Percentiles rank a stretch among this genome's conserved stretches.
Evolutionary conservation across 345 rosid genomes (phyloP).

Genomic region (Brassica carinata): DNA sequence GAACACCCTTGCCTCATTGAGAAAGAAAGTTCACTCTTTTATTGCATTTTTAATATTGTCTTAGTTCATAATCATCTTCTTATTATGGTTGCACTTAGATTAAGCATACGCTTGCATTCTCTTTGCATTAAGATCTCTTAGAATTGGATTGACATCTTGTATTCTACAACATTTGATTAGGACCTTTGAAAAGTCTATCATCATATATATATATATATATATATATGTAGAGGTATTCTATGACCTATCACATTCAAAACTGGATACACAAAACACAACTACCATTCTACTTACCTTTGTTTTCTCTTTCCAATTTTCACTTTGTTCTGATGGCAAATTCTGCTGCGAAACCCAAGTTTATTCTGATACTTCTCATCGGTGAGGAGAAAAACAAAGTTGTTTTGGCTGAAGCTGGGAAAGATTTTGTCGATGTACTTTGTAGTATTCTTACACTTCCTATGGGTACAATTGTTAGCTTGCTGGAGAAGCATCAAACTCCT

Average conservation of each 20-base stretch:
- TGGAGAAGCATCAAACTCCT: constrained; percentile 22
- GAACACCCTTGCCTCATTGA: too few species aligned
- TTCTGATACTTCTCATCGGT: constrained; percentile 33
- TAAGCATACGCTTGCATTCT: too few species aligned
- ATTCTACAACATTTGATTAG: too few species aligned
- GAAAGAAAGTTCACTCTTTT: too few species aligned
- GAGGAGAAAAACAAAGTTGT: constrained; percentile 30
- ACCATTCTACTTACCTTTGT: background rate
- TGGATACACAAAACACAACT: background rate
- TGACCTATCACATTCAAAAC: background rate
- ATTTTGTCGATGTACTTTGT: constrained; percentile 38
- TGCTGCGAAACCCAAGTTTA: background rate
- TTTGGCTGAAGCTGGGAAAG: constrained; percentile 39
- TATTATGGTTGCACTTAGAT: too few species aligned
- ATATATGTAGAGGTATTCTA: too few species aligned
- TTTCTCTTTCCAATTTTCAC: background rate
- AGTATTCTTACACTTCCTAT: constrained; percentile 33
- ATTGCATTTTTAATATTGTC: too few species aligned
- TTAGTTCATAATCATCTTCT: too few species aligned
- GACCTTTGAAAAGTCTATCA: too few species aligned
- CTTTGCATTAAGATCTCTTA: too few species aligned
- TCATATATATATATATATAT: too few species aligned
- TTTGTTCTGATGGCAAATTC: background rate
- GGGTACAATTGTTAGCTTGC: constrained; percentile 29
- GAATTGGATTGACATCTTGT: too few species aligned